A percentile compares a stretch with the other conserved stretches of the same genome.
Evolutionary conservation across 148 eudicot species (phyloP).

Genomic region (Rheum nobile): DNA sequence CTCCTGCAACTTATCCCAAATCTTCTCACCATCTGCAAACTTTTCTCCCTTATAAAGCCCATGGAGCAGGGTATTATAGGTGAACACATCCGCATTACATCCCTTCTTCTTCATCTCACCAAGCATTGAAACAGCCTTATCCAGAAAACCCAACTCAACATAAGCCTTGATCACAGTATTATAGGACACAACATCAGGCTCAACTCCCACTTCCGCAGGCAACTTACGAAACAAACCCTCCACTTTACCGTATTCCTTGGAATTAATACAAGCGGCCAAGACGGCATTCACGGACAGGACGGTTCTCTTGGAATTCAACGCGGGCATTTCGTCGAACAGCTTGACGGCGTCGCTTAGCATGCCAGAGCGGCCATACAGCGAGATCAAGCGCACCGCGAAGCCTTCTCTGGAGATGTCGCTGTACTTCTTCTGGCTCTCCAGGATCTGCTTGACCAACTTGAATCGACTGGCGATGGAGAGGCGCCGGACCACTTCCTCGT

Average conservation of each 20-base stretch:
- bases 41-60: slow-evolving; percentile 12
- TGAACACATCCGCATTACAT: slow-evolving; percentile 16
- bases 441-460: slow-evolving; percentile 41
- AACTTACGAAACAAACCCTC: slow-evolving; percentile 30
- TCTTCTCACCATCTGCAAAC: slow-evolving; percentile 25
- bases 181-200: slow-evolving; percentile 46
- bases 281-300: slow-evolving; percentile 55
- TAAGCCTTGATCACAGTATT: slow-evolving; percentile 35
- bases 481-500: slow-evolving; percentile 36
- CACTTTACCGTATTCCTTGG: slow-evolving; percentile 29
- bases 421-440: slow-evolving; percentile 49
- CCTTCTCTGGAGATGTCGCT: slow-evolving; percentile 33
- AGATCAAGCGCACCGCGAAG: slow-evolving; percentile 33
- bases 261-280: slow-evolving; percentile 41
- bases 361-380: slow-evolving; percentile 42
- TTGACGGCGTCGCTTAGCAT: slow-evolving; percentile 52
- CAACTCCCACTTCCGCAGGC: slow-evolving; percentile 25
- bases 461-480: slow-evolving; percentile 32
- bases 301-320: slow-evolving; percentile 26
- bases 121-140: slow-evolving; percentile 14
- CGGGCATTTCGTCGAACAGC: slow-evolving; percentile 69
- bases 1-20: slow-evolving; percentile 20
- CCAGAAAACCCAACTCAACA: slow-evolving; percentile 28
- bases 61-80: slow-evolving; percentile 16
- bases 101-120: slow-evolving; percentile 28